A percentile compares a stretch with the other conserved stretches of the same genome.
Evolutionary conservation across 2,329 filamentous ascomycete genomes (phyloP).

Genomic region (Apiospora kogelbergensis): DNA sequence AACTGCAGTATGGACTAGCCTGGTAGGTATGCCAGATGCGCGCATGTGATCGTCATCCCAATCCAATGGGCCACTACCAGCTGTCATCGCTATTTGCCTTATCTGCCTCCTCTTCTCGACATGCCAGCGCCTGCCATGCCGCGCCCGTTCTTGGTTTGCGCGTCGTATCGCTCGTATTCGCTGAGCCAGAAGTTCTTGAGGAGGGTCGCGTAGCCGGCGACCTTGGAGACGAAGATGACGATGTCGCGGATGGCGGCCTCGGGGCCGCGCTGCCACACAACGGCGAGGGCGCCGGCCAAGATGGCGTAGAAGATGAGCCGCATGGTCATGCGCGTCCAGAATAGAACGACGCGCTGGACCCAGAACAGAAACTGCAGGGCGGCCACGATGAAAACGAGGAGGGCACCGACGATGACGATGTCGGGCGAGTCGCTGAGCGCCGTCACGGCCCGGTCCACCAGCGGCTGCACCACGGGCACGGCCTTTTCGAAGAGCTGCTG

Average conservation of each 20-base stretch:
- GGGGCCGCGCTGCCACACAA: conserved; percentile 65
- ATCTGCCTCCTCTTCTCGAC: conserved; percentile 12
- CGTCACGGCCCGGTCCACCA: conserved; percentile 39
- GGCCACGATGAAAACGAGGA: conserved; percentile 56
- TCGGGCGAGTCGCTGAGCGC: conserved; percentile 41
- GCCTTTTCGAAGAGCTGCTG: conserved; percentile 26
- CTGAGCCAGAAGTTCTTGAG: conserved; percentile 55
- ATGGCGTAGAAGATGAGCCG: conserved; percentile 64
- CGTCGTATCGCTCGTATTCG: conserved; percentile 59
- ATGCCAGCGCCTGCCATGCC: conserved; percentile 16
- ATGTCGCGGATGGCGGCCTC: conserved; percentile 64
- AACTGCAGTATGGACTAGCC: conserved; percentile 6
- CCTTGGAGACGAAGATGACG: conserved; percentile 40
- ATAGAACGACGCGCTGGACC: conserved; percentile 71
- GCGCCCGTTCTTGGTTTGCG: conserved; percentile 36
- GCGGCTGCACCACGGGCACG: conserved; percentile 42
- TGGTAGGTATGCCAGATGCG: neutral
- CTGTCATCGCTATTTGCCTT: neutral
- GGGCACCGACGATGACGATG: conserved; percentile 43
- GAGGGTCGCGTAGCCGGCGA: conserved; percentile 47
- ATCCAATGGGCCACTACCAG: neutral
- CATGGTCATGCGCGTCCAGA: conserved; percentile 70
- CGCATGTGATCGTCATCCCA: neutral
- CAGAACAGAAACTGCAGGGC: conserved; percentile 69
- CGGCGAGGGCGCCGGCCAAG: conserved; percentile 53